Conservation (phyloP, 495 filamentous ascomycete genomes). For the Tuber microsphaerosporum region DNA sequence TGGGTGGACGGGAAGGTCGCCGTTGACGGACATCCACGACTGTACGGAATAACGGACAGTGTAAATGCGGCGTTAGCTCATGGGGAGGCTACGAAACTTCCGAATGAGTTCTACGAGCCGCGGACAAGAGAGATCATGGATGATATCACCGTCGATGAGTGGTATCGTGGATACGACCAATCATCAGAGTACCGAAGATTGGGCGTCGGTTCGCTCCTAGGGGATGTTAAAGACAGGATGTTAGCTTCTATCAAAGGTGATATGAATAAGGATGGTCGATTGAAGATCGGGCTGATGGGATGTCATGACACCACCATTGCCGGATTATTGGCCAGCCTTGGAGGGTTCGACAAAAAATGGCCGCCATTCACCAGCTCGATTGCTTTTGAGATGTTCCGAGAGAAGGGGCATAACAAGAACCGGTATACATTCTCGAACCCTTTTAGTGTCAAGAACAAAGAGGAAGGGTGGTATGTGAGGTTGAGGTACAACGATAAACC, state of each 20-base stretch:
- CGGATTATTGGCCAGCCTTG: constrained; percentile 66
- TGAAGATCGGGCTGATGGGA: constrained; percentile 68
- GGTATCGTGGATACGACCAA: constrained; percentile 82
- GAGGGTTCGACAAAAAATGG: constrained; percentile 72
- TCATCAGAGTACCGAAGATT: constrained; percentile 75
- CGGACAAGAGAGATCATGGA: constrained; percentile 66
- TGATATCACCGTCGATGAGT: constrained; percentile 78
- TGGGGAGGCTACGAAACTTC: constrained; percentile 67
- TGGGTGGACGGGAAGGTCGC: constrained; percentile 74
- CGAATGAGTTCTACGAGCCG: constrained; percentile 77
- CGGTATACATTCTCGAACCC: constrained; percentile 9
- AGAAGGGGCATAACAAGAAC: constrained; percentile 38
- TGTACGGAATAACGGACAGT: constrained; percentile 89
- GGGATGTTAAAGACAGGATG: constrained; percentile 81
- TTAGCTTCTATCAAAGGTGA: constrained; percentile 44
- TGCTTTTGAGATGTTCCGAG: constrained; percentile 79
- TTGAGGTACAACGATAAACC: constrained; percentile 82
- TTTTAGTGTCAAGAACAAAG: constrained; percentile 15
- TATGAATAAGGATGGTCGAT: constrained; percentile 44
- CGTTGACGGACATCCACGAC: constrained; percentile 73
- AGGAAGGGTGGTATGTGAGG: constrained; percentile 81
- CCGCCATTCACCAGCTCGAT: constrained; percentile 88
- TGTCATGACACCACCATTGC: constrained; percentile 95
- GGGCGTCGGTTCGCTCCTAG: constrained; percentile 76
- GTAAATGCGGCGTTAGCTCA: constrained; percentile 84